Base-by-base conservation (phyloP, 495 filamentous ascomycete species). In the Parmelia sp. region DNA sequence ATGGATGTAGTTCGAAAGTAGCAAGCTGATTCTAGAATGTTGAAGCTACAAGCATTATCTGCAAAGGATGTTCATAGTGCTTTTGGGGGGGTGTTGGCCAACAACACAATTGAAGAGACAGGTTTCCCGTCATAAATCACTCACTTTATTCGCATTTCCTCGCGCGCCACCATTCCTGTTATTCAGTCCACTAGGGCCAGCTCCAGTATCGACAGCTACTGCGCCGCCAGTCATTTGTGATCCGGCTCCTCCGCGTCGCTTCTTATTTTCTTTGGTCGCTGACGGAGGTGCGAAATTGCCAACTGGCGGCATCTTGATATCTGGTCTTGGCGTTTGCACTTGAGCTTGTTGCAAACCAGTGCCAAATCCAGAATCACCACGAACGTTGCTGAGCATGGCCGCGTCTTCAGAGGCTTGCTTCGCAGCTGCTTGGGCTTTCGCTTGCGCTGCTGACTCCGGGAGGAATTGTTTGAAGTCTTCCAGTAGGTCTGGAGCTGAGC, bases 381-480 rank as follows among this genome's bases (percentile, higher is more conserved):
- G 80, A 64, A 86, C 75, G 67, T 83, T 86, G 66, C 83, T 87
- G 57, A 84, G 73, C 58, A 84, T 81, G 51, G 82, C 83, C 17
- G 79, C 82, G 63, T 91, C 88, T 66, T 90, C 90, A 51, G 90
- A 84, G 40, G 82, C 80, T 70, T 86, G 80, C 58, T 78, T 75
- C 58, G 75, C 84, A 64, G 88, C 82, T 61, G 86, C 86, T 36
- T 82, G 83, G 66, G 88, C 86, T 75, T 90, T 91, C 58, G 88
- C 90, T 71, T 90, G 92, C 40, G 94, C 92, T 17, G 95, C 93
- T 66, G 94, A 96, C 74, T 99, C 95, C 2, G 95, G 95, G 25
- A 99, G 80, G 66, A 99, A 99, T 73, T 99, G 95, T 73, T 99
- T 99, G 74, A 99, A 99, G 70, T 97, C 95, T 74, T 97, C 93